Percentiles rank a stretch among this genome's conserved stretches.
These are phyloP conservation scores for Jaltomata sinuosa DNA, from an alignment of 257 asterid genomes.

Conservation along the genomic window DNA sequence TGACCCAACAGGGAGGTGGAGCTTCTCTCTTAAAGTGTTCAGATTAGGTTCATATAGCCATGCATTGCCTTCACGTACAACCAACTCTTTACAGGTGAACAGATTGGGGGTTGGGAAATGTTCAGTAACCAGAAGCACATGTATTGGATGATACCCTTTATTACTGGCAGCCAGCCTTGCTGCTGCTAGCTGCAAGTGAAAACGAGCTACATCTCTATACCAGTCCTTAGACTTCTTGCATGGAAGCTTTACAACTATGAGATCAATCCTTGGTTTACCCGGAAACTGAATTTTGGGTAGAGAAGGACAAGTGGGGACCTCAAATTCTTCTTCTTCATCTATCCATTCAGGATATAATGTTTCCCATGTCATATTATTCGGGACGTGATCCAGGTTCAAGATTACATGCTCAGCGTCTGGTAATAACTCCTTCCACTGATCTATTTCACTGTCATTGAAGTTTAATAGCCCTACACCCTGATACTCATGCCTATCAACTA, in stretches of 20 bases:
- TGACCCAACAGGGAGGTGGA: slow-evolving; percentile 79
- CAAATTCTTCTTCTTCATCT: slow-evolving; percentile 91
- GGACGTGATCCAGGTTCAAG: slow-evolving; percentile 45
- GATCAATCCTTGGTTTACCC: slow-evolving; percentile 77
- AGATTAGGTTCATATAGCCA: slow-evolving; percentile 80
- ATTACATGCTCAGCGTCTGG: slow-evolving; percentile 68
- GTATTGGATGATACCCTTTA: slow-evolving; percentile 63
- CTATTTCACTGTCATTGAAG: slow-evolving; percentile 55
- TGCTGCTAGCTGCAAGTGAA: slow-evolving; percentile 81
- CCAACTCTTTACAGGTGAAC: slow-evolving; percentile 74
- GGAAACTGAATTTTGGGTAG: slow-evolving; percentile 42
- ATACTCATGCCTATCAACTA: slow-evolving; percentile 44
- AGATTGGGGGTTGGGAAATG: slow-evolving; percentile 84
- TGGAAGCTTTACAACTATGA: slow-evolving; percentile 78
- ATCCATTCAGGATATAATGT: slow-evolving; percentile 90
- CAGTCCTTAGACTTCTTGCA: slow-evolving; percentile 64
- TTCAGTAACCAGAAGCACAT: slow-evolving; percentile 58
- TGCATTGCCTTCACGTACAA: slow-evolving; percentile 50
- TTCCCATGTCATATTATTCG: slow-evolving; percentile 67
- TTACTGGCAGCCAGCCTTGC: slow-evolving; percentile 69
- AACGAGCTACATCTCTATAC: slow-evolving; percentile 77
- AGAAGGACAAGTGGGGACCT: slow-evolving; percentile 70
- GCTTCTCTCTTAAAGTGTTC: slow-evolving; percentile 55
- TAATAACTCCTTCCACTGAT: slow-evolving; percentile 45
- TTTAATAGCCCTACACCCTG: slow-evolving; percentile 70